Conservation (phyloP, 2,329 filamentous ascomycete genomes). For the Cladosporium cucumerinum region DNA sequence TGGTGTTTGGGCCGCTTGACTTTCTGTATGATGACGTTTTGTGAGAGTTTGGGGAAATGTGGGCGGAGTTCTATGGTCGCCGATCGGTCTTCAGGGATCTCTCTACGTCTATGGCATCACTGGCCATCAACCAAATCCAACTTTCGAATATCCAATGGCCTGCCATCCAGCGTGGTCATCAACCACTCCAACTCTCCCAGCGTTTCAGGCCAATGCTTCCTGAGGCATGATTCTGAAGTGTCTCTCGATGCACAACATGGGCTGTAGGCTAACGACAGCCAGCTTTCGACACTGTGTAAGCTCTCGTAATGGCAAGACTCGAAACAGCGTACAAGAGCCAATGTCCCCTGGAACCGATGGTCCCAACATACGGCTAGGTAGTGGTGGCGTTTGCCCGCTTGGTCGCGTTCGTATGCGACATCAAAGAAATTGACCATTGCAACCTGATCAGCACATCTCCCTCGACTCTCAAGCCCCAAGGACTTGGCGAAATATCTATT, state of each 20-base stretch:
- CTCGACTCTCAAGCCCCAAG: not conserved
- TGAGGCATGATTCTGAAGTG: not conserved
- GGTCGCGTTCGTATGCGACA: not conserved
- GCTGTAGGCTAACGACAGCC: not conserved
- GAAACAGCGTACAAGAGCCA: not conserved
- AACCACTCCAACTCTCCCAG: not conserved
- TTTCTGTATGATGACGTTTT: constrained; percentile 8
- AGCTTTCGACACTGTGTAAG: not conserved
- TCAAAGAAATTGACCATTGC: not conserved
- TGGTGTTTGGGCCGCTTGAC: not conserved
- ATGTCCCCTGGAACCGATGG: not conserved
- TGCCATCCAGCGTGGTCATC: not conserved
- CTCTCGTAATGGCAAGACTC: not conserved
- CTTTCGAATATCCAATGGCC: not conserved
- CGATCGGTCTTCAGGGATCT: not conserved
- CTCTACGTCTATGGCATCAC: not conserved
- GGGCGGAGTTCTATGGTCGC: not conserved
- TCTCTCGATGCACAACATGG: not conserved
- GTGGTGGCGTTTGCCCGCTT: constrained; percentile 8
- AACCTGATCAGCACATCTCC: not conserved
- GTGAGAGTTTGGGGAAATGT: not conserved
- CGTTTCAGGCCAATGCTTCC: not conserved
- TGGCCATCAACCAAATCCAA: not conserved
- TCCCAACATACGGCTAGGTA: not conserved
- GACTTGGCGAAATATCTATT: not conserved